A percentile compares a stretch with the other conserved stretches of the same genome.
phyloP scores from a whole-genome alignment of 2,329 filamentous ascomycete genomes.

The Curvularia eragrostidis region DNA sequence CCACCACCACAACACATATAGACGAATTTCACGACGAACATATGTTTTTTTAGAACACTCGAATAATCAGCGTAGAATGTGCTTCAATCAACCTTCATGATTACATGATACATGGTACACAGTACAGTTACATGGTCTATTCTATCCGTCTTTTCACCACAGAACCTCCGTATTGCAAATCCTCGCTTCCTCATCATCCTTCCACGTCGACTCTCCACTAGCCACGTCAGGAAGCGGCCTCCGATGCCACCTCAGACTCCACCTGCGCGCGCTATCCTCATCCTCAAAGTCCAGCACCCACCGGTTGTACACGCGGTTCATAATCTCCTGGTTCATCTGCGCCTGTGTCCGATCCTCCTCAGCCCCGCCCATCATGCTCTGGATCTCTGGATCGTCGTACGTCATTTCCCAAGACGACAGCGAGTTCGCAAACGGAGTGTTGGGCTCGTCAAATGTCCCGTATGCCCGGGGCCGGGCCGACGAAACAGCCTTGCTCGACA shows the following conservation, averaged over 20 bases:
- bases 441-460: constrained; percentile 10
- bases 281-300: constrained; percentile 65
- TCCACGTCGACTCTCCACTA: constrained; percentile 28
- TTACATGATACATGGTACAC: neutral
- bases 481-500: constrained; percentile 27
- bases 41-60: too few relatives aligned
- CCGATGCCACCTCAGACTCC: constrained; percentile 61
- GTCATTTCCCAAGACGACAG: neutral
- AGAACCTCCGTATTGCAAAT: constrained; percentile 57
- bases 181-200: constrained; percentile 46
- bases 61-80: too few relatives aligned
- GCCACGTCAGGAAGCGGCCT: constrained; percentile 50
- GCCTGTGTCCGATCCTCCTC: constrained; percentile 18
- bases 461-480: constrained; percentile 31
- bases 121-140: neutral
- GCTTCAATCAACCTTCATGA: neutral
- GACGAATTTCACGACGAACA: constrained; percentile 1
- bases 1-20: constrained; percentile 2
- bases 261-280: constrained; percentile 61
- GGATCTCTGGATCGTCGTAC: constrained; percentile 28
- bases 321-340: constrained; percentile 36
- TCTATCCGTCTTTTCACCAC: constrained; percentile 49
- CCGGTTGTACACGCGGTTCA: constrained; percentile 50
- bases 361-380: constrained; percentile 19
- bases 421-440: neutral